Conservation (phyloP, 768 basidiomycete species). For the Daedaleopsis sinensis region DNA sequence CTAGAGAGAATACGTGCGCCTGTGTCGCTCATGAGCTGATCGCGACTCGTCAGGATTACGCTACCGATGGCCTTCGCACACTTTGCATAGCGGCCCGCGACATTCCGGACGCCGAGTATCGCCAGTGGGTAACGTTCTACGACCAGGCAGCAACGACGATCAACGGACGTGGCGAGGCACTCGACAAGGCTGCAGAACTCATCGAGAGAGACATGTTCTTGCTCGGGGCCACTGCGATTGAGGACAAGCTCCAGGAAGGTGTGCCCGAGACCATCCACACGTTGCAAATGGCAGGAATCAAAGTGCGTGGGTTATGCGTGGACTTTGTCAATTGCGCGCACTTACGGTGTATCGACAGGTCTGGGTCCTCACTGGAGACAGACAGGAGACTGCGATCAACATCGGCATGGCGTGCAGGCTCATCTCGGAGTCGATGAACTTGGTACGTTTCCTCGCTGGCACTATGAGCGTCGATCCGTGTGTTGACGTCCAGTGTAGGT, state of each 20-base stretch:
- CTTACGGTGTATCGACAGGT: constrained; percentile 48
- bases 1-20: background rate
- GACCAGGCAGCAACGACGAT: constrained; percentile 93
- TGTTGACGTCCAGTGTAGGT: constrained; percentile 52
- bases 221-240: constrained; percentile 96
- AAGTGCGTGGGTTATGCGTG: constrained; percentile 45
- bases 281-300: constrained; percentile 96
- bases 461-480: background rate
- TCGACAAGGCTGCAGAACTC: constrained; percentile 92
- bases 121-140: constrained; percentile 86
- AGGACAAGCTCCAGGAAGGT: constrained; percentile 98
- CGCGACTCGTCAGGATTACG: constrained; percentile 72
- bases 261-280: constrained; percentile 99
- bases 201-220: constrained; percentile 94
- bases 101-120: constrained; percentile 88
- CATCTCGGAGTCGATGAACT: constrained; percentile 98
- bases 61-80: constrained; percentile 94
- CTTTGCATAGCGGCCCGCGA: constrained; percentile 96
- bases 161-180: constrained; percentile 91
- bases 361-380: constrained; percentile 97
- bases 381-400: constrained; percentile 99
- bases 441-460: constrained; percentile 54
- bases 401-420: constrained; percentile 97
- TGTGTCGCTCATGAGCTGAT: background rate
- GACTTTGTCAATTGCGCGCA: background rate